A percentile compares a stretch with the other conserved stretches of the same genome.
These are phyloP conservation scores for Dactylonectria estremocensis DNA, from an alignment of 2,329 filamentous ascomycete genomes.

Conservation along the genomic window DNA sequence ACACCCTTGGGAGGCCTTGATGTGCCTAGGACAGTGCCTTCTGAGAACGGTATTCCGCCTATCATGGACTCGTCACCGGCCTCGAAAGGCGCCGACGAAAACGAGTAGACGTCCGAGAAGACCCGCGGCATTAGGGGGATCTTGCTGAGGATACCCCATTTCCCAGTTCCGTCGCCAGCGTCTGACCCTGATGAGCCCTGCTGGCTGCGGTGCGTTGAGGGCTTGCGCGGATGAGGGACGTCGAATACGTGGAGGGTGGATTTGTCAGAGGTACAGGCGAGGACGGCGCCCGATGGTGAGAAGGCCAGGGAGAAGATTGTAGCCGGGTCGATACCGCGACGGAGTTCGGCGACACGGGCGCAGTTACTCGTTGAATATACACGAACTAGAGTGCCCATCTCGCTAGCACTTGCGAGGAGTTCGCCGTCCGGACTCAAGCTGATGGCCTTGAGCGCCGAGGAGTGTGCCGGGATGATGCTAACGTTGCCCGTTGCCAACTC, in stretches of 20 bases:
- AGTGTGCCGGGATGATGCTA: slow-evolving; percentile 94
- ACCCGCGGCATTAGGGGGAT: slow-evolving; percentile 88
- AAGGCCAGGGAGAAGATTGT: slow-evolving; percentile 91
- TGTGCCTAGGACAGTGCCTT: slow-evolving; percentile 64
- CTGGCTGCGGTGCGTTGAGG: slow-evolving; percentile 52
- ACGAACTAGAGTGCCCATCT: slow-evolving; percentile 90
- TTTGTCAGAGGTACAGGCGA: slow-evolving; percentile 97
- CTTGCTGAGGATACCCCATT: slow-evolving; percentile 89
- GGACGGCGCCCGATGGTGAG: slow-evolving; percentile 82
- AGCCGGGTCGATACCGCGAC: slow-evolving; percentile 90
- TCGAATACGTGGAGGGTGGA: slow-evolving; percentile 96
- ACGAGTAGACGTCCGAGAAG: slow-evolving; percentile 92
- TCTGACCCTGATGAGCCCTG: slow-evolving; percentile 50
- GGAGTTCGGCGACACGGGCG: slow-evolving; percentile 85
- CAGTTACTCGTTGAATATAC: slow-evolving; percentile 87
- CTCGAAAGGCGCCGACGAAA: slow-evolving; percentile 85
- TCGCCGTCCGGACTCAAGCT: slow-evolving; percentile 85
- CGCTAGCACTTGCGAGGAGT: slow-evolving; percentile 89
- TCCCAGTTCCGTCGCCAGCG: slow-evolving; percentile 72
- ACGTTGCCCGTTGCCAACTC: slow-evolving; percentile 85
- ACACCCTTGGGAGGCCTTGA: slow-evolving; percentile 82
- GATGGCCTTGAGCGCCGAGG: slow-evolving; percentile 83
- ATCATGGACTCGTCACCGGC: slow-evolving; percentile 80
- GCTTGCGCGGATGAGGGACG: slow-evolving; percentile 72
- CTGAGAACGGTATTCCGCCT: slow-evolving; percentile 60